Percentiles rank a stretch among this genome's conserved stretches.
Conservation (phyloP, 306 rosid genomes). For the Spatholobus suberectus region DNA sequence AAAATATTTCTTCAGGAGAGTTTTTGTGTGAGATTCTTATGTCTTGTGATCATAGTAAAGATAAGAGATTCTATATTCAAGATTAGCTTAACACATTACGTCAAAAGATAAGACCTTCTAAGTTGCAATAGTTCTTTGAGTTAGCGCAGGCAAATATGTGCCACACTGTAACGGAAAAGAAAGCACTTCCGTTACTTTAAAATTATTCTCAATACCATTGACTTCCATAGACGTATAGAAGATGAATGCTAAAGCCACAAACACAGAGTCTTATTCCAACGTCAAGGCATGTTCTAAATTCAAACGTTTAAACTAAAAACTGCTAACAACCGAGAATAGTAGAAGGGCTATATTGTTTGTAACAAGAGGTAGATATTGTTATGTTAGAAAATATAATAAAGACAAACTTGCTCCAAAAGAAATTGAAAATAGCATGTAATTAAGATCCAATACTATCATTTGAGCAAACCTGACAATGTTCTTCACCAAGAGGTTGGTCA, state of each 20-base stretch:
- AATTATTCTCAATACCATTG: not conserved
- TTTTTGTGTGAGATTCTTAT: not conserved
- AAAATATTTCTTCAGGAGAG: not conserved
- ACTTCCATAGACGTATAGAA: not conserved
- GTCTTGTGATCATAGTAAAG: not conserved
- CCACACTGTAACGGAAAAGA: conserved; percentile 4
- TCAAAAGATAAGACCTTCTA: conserved; percentile 11
- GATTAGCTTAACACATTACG: not conserved
- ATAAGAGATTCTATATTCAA: not conserved
- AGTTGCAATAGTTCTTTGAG: not conserved
- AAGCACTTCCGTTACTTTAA: not conserved
- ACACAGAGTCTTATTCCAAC: not conserved
- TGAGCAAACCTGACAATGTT: conserved; percentile 61
- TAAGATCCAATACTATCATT: conserved; percentile 16
- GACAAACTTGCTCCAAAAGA: conserved; percentile 3
- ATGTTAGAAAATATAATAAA: conserved; percentile 16
- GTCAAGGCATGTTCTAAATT: conserved; percentile 11
- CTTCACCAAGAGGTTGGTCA: conserved; percentile 54
- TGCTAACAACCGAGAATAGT: not conserved
- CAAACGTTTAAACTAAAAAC: conserved; percentile 3
- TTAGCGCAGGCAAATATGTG: conserved; percentile 8
- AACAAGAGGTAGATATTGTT: conserved; percentile 1
- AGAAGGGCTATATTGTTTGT: not conserved
- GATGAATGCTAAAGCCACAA: conserved; percentile 13
- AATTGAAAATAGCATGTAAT: not conserved